Evolutionary conservation across 768 basidiomycete species (phyloP), one percentile per base, ranked within the genome.

Genomic region (Ramaria sp.): DNA sequence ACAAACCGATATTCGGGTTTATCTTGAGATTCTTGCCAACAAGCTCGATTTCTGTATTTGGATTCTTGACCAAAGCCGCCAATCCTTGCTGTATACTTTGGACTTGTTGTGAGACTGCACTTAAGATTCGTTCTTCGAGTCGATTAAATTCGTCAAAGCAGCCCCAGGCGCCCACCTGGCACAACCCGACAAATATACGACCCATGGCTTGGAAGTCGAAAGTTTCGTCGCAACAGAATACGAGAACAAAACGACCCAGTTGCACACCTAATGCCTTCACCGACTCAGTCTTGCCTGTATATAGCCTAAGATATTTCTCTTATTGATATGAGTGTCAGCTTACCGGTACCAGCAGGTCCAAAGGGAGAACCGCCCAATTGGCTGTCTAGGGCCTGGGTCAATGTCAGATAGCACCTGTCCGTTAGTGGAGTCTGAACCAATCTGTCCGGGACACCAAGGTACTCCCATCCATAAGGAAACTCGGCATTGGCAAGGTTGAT

Each of bases 161-260:
- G 12, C 96, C 96, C 96, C 96, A 99, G 0, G 96, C 96, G 33
- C 96, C 96, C 37, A 98, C 96, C 76, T 96, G 94, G 72, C 96
- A 99, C 13, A 99, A 80, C 52, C 96, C 96, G 64, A 98, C 85
- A 68, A 99, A 99, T 63, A 99, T 98, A 61, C 96, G 89, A 61
- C 96, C 96, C 96, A 99, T 98, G 1, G 96, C 96, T 68, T 98
- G 94, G 77, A 98, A 98, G 70, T 99, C 96, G 70, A 99, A 98
- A 0, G 91, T 96, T 69, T 99, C 96, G 70, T 99, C 96, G 66
- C 96, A 99, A 68, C 96, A 98, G 74, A 99, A 99, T n/a, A 99
- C 96, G 49, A 99, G 78, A n/a, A 99, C 96, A 65, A 99, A 99
- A 38, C 96, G 85, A 41, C 96, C 96, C 5, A 99, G 82, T 64